Evolutionary conservation across 495 filamentous ascomycete genomes (phyloP), one percentile per base, ranked within the genome.

Genomic region (Cudoniella acicularis): DNA sequence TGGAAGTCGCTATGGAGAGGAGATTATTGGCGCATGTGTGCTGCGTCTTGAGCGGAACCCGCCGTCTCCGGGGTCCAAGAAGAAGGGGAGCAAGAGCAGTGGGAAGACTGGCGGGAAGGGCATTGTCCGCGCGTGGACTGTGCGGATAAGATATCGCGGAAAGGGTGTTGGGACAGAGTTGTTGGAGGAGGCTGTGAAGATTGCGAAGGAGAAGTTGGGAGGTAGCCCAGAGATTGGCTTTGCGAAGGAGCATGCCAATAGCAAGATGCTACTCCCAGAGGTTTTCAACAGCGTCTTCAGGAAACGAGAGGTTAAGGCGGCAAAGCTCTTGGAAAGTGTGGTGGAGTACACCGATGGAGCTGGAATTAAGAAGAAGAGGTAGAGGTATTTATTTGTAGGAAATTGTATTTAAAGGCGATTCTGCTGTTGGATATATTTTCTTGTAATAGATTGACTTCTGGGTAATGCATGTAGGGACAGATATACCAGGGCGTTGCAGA

Each of bases 101-200:
- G 58, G 61, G 17, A 64, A 58, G 60, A 61, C 52, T 11, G 82
- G 74, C 10, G 81, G 76, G 24, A 68, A 70, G 52, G 80, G 76
- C 2, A 70, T 88, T 17, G 84, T 93, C 48, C 75, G 86, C 21
- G 90, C 87, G 0, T 92, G 90, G 88, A 89, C 90, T 2, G 87
- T 91, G 0, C 76, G 79, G 67, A 59, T 83, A 58, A 74, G 70
- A 61, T 92, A 89, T 68, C 77, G 91, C 11, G 72, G 80, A 3
- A 76, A 76, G 52, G 90, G 90, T 0, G 71, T 95, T 8, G 91
- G 90, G 2, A 73, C 65, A 16, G 85, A 80, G 22, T 71, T 96
- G 67, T 70, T 95, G 53, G 79, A 86, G 54, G 81, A 85, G 60
- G 87, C 83, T 2, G 83, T 89, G 0, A 72, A 70, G 56, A 56